phyloP scores from a whole-genome alignment of 2,329 filamentous ascomycete species.

The Colletotrichum lindemuthianum region DNA sequence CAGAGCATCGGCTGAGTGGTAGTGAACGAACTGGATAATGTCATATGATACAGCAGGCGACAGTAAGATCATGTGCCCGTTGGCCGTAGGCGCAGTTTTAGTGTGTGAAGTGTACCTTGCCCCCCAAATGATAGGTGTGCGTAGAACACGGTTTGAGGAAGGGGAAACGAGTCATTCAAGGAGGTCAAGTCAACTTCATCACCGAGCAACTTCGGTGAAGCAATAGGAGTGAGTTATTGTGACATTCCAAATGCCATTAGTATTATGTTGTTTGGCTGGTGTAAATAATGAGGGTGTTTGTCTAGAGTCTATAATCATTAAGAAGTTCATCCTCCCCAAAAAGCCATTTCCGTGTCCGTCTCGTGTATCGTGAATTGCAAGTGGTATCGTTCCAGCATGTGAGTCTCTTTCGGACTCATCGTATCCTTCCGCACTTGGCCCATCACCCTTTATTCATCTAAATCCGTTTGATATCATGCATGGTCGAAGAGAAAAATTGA shows the following conservation, averaged over 20 bases:
- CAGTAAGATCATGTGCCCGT: background rate
- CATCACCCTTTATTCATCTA: background rate
- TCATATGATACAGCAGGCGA: constrained; percentile 25
- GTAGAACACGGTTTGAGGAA: too few relatives aligned
- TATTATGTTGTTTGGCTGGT: constrained; percentile 15
- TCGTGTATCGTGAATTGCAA: constrained; percentile 2
- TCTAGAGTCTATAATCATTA: constrained; percentile 29
- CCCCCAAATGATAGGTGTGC: too few relatives aligned
- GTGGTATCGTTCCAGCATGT: constrained; percentile 33
- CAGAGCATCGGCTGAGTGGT: constrained; percentile 17
- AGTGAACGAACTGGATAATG: constrained; percentile 16
- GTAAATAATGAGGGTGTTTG: constrained; percentile 28
- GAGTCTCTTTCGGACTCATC: background rate
- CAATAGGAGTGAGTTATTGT: background rate
- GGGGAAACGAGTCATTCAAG: too few relatives aligned
- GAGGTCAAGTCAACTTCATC: too few relatives aligned
- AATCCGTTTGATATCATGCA: background rate
- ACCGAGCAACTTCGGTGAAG: too few relatives aligned
- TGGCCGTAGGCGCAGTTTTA: too few relatives aligned
- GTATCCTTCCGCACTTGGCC: constrained; percentile 5
- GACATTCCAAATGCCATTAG: constrained; percentile 29
- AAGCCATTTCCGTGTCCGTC: constrained; percentile 6
- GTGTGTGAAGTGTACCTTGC: too few relatives aligned
- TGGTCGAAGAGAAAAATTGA: too few relatives aligned
- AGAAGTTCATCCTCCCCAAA: constrained; percentile 12